phyloP scores from a whole-genome alignment of 306 rosid genomes.

The Hippophae tibetana region DNA sequence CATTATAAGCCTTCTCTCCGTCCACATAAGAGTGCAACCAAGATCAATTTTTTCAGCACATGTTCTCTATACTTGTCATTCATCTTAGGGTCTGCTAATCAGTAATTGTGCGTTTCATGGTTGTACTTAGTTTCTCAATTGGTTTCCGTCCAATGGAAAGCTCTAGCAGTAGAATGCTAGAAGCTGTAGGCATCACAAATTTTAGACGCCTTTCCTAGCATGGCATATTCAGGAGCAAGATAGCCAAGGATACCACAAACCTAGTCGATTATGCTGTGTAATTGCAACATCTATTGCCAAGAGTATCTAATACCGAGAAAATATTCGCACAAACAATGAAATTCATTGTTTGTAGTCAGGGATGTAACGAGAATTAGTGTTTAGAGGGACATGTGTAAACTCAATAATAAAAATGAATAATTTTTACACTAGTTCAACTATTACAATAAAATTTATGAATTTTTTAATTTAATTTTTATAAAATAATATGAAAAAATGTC shows the following conservation, averaged over 20 bases:
- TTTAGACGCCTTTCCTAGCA: slow-evolving; percentile 18
- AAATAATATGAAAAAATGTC: too few relatives aligned
- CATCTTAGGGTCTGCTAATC: slow-evolving; percentile 75
- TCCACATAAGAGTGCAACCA: slow-evolving; percentile 54
- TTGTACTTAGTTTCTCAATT: slow-evolving; percentile 42
- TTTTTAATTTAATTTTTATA: too few relatives aligned
- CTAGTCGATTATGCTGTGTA: too few relatives aligned
- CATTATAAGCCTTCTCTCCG: slow-evolving; percentile 78
- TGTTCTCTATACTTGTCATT: slow-evolving; percentile 60
- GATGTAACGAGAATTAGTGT: too few relatives aligned
- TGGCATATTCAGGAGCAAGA: slow-evolving; percentile 17
- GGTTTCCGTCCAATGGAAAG: slow-evolving; percentile 92
- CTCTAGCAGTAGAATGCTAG: slow-evolving; percentile 80
- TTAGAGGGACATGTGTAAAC: too few relatives aligned
- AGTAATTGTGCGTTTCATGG: slow-evolving; percentile 48
- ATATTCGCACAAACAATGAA: too few relatives aligned
- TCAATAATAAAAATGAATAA: too few relatives aligned
- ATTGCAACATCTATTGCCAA: too few relatives aligned
- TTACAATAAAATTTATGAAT: too few relatives aligned
- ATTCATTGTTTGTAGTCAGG: too few relatives aligned
- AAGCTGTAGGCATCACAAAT: slow-evolving; percentile 89
- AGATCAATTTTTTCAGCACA: slow-evolving; percentile 70
- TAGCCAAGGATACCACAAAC: slow-evolving; percentile 97
- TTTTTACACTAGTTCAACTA: too few relatives aligned
- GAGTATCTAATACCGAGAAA: too few relatives aligned